phyloP scores from a whole-genome alignment of 345 rosid genomes.

The Lepidium sativum region DNA sequence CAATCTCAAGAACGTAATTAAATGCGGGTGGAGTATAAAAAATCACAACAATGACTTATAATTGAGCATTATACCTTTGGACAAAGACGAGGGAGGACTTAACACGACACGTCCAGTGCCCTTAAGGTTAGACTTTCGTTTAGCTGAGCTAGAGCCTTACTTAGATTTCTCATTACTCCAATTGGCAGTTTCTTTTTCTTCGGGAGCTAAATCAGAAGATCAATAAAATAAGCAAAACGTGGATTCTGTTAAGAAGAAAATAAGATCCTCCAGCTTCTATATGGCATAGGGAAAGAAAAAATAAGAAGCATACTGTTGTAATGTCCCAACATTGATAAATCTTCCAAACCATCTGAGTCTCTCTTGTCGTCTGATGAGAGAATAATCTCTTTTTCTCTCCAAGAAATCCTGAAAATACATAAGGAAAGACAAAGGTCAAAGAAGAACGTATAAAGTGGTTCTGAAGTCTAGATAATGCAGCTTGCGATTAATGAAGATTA shows the following conservation, averaged over 20 bases:
- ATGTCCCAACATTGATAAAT: slow-evolving; percentile 32
- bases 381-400: slow-evolving; percentile 33
- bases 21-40: background rate
- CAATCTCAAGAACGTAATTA: slow-evolving; percentile 7
- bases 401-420: slow-evolving; percentile 42
- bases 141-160: slow-evolving; percentile 32
- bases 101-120: slow-evolving; percentile 28
- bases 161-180: slow-evolving; percentile 33
- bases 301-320: slow-evolving; percentile 18
- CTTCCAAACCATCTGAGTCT: slow-evolving; percentile 39
- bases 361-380: no score
- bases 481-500: slow-evolving; percentile 40
- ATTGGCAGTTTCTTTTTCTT: slow-evolving; percentile 26
- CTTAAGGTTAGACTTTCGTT: slow-evolving; percentile 33
- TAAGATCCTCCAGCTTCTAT: background rate
- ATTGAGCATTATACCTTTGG: slow-evolving; percentile 40
- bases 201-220: slow-evolving; percentile 10
- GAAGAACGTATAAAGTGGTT: slow-evolving; percentile 1
- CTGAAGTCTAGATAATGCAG: background rate
- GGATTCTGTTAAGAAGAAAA: slow-evolving; percentile 1
- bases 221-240: background rate
- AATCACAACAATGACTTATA: background rate
- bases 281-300: background rate
- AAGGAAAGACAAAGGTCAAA: slow-evolving; percentile 39
- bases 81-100: slow-evolving; percentile 37